Percentiles rank a stretch among this genome's conserved stretches.
These are phyloP conservation scores for Mycena filopes DNA, from an alignment of 768 basidiomycete genomes.

Conservation along the genomic window DNA sequence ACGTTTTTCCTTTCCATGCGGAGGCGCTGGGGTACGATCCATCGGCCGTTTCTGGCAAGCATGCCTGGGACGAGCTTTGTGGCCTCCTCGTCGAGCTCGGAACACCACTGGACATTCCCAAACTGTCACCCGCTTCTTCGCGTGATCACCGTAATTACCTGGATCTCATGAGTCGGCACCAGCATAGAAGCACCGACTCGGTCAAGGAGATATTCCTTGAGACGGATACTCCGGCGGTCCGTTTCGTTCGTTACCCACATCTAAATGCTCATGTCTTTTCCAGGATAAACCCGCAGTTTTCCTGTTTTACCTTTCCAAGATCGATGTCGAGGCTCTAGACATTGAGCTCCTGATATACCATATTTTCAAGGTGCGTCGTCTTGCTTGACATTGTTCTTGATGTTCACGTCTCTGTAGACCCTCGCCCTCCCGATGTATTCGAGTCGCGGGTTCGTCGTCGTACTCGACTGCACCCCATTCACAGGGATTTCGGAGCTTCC, in stretches of 20 bases:
- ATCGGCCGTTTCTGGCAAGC: slow-evolving; percentile 72
- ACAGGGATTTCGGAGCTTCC: slow-evolving; percentile 81
- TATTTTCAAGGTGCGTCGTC: slow-evolving; percentile 70
- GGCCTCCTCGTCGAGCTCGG: slow-evolving; percentile 83
- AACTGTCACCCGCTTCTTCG: slow-evolving; percentile 59
- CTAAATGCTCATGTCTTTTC: slow-evolving; percentile 7
- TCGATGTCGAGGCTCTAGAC: slow-evolving; percentile 84
- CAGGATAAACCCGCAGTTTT: slow-evolving; percentile 66
- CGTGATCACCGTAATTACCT: slow-evolving; percentile 72
- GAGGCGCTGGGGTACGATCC: too few relatives aligned
- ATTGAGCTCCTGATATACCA: slow-evolving; percentile 82
- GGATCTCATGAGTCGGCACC: slow-evolving; percentile 73
- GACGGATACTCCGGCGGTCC: slow-evolving; percentile 57
- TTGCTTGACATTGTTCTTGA: background rate
- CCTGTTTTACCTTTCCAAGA: slow-evolving; percentile 70
- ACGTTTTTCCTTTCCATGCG: too few relatives aligned
- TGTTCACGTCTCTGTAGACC: slow-evolving; percentile 49
- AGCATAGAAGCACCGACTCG: slow-evolving; percentile 66
- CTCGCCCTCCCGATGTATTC: slow-evolving; percentile 60
- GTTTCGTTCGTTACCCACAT: slow-evolving; percentile 20
- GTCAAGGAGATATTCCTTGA: slow-evolving; percentile 77
- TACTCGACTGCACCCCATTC: slow-evolving; percentile 87
- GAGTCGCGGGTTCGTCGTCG: slow-evolving; percentile 69
- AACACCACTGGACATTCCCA: slow-evolving; percentile 73
- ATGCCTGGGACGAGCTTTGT: slow-evolving; percentile 87